These are phyloP conservation scores for Yamadazyma friedrichii DNA, from an alignment of 1,139 yeast species.

Conservation along the genomic window DNA sequence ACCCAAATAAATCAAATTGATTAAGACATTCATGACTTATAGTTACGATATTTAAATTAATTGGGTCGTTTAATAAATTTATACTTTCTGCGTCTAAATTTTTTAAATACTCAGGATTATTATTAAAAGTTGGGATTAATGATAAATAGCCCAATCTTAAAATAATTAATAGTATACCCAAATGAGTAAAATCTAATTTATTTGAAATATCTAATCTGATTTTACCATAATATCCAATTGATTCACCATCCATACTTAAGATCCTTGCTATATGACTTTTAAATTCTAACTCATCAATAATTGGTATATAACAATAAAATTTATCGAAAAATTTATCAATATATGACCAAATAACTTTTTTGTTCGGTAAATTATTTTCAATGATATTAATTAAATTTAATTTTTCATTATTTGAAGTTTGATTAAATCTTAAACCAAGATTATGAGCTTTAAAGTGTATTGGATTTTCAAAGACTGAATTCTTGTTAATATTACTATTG, in stretches of 20 bases:
- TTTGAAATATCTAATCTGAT: slow-evolving; percentile 23
- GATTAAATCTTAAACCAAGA: slow-evolving; percentile 32
- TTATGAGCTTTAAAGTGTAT: slow-evolving; percentile 15
- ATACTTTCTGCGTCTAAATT: slow-evolving; percentile 15
- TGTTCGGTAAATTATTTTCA: slow-evolving; percentile 38
- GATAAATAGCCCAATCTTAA: slow-evolving; percentile 31
- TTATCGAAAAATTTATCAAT: slow-evolving; percentile 42
- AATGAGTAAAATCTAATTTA: slow-evolving; percentile 30
- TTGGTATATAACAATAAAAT: slow-evolving; percentile 47
- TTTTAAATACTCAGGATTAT: slow-evolving; percentile 10
- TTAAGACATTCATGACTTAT: slow-evolving; percentile 37
- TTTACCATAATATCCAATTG: slow-evolving; percentile 10
- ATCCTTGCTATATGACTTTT: slow-evolving; percentile 16
- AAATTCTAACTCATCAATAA: slow-evolving; percentile 39
- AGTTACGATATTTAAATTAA: slow-evolving; percentile 33
- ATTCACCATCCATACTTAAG: slow-evolving; percentile 14
- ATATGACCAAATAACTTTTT: slow-evolving; percentile 40
- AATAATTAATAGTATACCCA: slow-evolving; percentile 29
- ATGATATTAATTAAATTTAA: slow-evolving; percentile 28
- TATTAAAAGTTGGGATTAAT: slow-evolving; percentile 23
- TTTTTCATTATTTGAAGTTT: slow-evolving; percentile 31
- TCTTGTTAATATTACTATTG: background rate
- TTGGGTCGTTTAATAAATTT: slow-evolving; percentile 12
- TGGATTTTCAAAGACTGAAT: background rate
- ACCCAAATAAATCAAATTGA: slow-evolving; percentile 36